phyloP scores from a whole-genome alignment of 2,329 filamentous ascomycete species.

The Aspergillus ochraceus region DNA sequence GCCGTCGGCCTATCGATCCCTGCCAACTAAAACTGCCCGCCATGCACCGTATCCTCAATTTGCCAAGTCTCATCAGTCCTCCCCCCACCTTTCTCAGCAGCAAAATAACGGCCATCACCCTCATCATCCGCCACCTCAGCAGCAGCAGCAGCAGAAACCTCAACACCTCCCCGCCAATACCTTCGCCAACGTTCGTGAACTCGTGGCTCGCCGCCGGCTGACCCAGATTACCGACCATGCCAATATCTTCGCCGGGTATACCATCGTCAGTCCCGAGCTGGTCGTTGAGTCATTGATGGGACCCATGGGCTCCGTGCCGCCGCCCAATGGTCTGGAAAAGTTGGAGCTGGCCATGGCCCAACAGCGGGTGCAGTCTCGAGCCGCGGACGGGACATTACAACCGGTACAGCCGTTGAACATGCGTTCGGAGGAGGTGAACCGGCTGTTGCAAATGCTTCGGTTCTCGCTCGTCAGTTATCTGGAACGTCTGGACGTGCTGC shows the following conservation, averaged over 20 bases:
- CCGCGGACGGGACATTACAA: slow-evolving; percentile 39
- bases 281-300: slow-evolving; percentile 45
- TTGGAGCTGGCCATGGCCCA: slow-evolving; percentile 46
- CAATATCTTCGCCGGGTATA: slow-evolving; percentile 46
- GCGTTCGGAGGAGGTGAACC: slow-evolving; percentile 45
- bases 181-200: slow-evolving; percentile 42
- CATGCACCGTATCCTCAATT: slow-evolving; percentile 40
- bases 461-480: slow-evolving; percentile 44
- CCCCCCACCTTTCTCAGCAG: slow-evolving; percentile 17
- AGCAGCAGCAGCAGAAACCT: slow-evolving; percentile 19
- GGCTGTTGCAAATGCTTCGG: slow-evolving; percentile 44
- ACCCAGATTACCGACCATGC: slow-evolving; percentile 47
- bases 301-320: slow-evolving; percentile 41
- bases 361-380: slow-evolving; percentile 42
- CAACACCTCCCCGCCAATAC: slow-evolving; percentile 38
- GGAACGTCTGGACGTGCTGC: slow-evolving; percentile 39
- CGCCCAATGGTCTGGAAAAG: slow-evolving; percentile 44
- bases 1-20: slow-evolving; percentile 44
- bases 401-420: slow-evolving; percentile 44
- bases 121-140: slow-evolving; percentile 10
- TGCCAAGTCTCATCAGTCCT: slow-evolving; percentile 35
- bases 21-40: slow-evolving; percentile 38
- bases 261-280: slow-evolving; percentile 44
- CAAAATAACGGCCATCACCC: slow-evolving; percentile 14
- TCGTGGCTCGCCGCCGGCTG: slow-evolving; percentile 43